These are phyloP conservation scores for Nemania serpens DNA, from an alignment of 2,329 filamentous ascomycete genomes.

Conservation along the genomic window DNA sequence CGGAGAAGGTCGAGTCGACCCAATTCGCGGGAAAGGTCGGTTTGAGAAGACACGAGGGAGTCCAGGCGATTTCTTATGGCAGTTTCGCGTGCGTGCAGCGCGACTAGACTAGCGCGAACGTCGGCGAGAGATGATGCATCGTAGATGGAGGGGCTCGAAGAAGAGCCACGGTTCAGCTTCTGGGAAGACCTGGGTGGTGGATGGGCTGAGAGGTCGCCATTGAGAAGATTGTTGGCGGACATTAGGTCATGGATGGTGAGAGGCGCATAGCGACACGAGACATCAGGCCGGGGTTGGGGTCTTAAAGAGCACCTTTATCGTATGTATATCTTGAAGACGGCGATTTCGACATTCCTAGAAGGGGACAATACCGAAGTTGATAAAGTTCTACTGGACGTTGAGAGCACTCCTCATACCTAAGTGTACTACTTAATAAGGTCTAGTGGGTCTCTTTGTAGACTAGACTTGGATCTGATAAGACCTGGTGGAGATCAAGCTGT, in stretches of 20 bases:
- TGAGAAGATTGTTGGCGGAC: constrained; percentile 42
- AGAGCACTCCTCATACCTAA: background rate
- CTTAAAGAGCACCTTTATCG: constrained; percentile 15
- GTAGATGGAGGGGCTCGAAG: constrained; percentile 54
- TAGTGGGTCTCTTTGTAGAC: too few relatives aligned
- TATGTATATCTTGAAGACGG: constrained; percentile 13
- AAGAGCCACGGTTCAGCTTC: constrained; percentile 36
- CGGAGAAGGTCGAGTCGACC: constrained; percentile 86
- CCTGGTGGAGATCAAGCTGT: too few relatives aligned
- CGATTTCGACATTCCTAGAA: constrained; percentile 18
- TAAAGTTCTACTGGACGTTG: background rate
- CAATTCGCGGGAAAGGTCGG: constrained; percentile 84
- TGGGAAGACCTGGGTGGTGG: constrained; percentile 30
- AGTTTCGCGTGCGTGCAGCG: constrained; percentile 77
- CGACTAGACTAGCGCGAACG: constrained; percentile 75
- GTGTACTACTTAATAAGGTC: background rate
- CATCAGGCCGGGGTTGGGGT: constrained; percentile 31
- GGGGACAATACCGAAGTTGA: background rate
- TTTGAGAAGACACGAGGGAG: constrained; percentile 78
- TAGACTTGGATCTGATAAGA: background rate
- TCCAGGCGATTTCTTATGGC: constrained; percentile 75
- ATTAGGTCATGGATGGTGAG: constrained; percentile 40
- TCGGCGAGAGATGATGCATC: constrained; percentile 77
- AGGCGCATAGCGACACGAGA: constrained; percentile 41
- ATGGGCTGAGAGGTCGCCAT: constrained; percentile 42